These are phyloP conservation scores for Schizothecium vesticola DNA, from an alignment of 495 filamentous ascomycete species.

Conservation along the genomic window DNA sequence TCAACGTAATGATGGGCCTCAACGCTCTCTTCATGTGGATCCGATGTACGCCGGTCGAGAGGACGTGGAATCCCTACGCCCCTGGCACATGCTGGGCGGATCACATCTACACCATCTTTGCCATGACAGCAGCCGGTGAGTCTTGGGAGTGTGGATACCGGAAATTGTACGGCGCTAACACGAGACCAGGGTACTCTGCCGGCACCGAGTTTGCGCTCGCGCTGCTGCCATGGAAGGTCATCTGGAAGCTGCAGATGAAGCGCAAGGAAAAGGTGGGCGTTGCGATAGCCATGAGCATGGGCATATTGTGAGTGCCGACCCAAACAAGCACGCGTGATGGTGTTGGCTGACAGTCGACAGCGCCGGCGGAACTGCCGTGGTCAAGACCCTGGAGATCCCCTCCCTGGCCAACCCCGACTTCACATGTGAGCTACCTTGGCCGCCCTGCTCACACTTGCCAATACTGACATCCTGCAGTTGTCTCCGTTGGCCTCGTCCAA, in stretches of 20 bases:
- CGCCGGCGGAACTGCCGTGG: slow-evolving; percentile 25
- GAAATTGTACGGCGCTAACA: not conserved
- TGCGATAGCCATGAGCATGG: slow-evolving; percentile 38
- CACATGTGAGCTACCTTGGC: slow-evolving; percentile 15
- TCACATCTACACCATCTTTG: slow-evolving; percentile 16
- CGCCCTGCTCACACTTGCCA: not conserved
- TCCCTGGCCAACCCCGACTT: slow-evolving; percentile 24
- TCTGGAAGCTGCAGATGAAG: slow-evolving; percentile 32
- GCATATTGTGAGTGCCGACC: slow-evolving; percentile 29
- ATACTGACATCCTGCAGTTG: slow-evolving; percentile 8
- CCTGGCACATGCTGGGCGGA: slow-evolving; percentile 32
- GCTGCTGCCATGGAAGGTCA: slow-evolving; percentile 30
- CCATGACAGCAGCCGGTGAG: slow-evolving; percentile 25
- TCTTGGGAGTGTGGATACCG: not conserved
- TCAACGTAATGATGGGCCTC: slow-evolving; percentile 32
- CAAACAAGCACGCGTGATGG: not conserved
- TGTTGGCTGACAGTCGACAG: slow-evolving; percentile 7
- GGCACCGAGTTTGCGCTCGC: slow-evolving; percentile 33
- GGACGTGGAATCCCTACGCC: slow-evolving; percentile 27
- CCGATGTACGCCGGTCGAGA: slow-evolving; percentile 27
- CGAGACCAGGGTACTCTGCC: slow-evolving; percentile 30
- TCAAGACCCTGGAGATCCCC: slow-evolving; percentile 27
- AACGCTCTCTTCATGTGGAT: slow-evolving; percentile 33
- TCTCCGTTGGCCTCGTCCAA: slow-evolving; percentile 23
- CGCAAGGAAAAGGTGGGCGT: slow-evolving; percentile 35